phyloP scores from a whole-genome alignment of 345 rosid genomes.

The Eucalyptus sp. region DNA sequence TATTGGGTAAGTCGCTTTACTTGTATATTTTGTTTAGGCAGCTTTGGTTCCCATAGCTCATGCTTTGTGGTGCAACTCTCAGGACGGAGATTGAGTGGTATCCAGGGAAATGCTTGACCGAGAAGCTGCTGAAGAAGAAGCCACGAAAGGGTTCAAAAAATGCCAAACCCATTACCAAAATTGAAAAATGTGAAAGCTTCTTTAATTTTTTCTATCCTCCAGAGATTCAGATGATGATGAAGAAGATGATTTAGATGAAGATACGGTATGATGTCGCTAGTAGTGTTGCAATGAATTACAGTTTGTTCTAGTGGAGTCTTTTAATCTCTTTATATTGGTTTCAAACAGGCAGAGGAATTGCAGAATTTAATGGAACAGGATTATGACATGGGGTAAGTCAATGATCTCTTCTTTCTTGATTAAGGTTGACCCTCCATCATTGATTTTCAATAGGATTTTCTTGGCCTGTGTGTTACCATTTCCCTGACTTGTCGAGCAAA shows the following conservation, averaged over 20 bases:
- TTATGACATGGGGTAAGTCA: slow-evolving; percentile 82
- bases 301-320: neutral
- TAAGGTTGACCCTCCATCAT: neutral
- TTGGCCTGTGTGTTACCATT: neutral
- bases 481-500: neutral
- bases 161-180: slow-evolving; percentile 79
- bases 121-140: slow-evolving; percentile 90
- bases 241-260: slow-evolving; percentile 58
- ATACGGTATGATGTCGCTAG: slow-evolving; percentile 32
- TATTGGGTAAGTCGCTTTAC: slow-evolving; percentile 43
- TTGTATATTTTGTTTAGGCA: neutral
- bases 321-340: neutral
- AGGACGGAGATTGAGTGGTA: slow-evolving; percentile 88
- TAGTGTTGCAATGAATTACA: neutral
- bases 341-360: slow-evolving; percentile 81
- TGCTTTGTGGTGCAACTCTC: neutral
- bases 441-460: neutral
- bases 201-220: slow-evolving; percentile 96
- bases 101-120: slow-evolving; percentile 89
- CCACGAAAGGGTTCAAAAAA: slow-evolving; percentile 91
- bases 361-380: slow-evolving; percentile 95
- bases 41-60: neutral
- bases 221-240: slow-evolving; percentile 84
- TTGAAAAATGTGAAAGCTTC: slow-evolving; percentile 89
- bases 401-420: neutral